Percentiles rank a stretch among this genome's conserved stretches.
Conservation (phyloP, 2,329 filamentous ascomycete species). For the Davidsoniella neocaledoniae region DNA sequence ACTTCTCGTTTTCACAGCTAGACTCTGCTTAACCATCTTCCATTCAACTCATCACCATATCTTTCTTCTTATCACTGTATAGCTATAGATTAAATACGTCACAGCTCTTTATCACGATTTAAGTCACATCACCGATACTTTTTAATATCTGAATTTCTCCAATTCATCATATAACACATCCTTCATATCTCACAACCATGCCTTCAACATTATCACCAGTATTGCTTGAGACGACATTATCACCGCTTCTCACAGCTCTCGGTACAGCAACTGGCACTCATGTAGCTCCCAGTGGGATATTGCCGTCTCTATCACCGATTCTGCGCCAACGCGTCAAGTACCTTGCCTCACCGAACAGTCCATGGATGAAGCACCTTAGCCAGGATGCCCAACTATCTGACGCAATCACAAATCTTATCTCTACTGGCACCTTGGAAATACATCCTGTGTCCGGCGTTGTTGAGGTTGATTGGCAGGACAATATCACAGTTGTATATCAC, state of each 20-base stretch:
- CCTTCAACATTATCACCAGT: slow-evolving; percentile 17
- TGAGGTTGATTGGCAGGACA: slow-evolving; percentile 55
- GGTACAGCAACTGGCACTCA: slow-evolving; percentile 41
- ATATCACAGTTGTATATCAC: slow-evolving; percentile 40
- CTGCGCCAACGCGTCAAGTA: slow-evolving; percentile 49
- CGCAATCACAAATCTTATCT: slow-evolving; percentile 42
- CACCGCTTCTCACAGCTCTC: slow-evolving; percentile 41
- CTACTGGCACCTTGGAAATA: slow-evolving; percentile 51
- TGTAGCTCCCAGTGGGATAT: slow-evolving; percentile 36
- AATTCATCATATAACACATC: not conserved
- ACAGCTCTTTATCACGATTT: no score
- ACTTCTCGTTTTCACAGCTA: no score
- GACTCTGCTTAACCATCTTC: no score
- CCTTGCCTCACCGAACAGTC: slow-evolving; percentile 29
- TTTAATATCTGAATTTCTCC: not conserved
- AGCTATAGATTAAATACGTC: no score
- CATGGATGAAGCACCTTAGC: slow-evolving; percentile 25
- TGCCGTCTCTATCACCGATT: slow-evolving; percentile 48
- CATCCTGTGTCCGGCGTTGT: slow-evolving; percentile 69
- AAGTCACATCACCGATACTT: not conserved
- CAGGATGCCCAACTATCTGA: slow-evolving; percentile 60
- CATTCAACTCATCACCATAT: no score
- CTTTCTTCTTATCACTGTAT: no score
- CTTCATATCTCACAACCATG: not conserved
- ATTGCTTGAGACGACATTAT: slow-evolving; percentile 30